These are phyloP conservation scores for Aspergillus novofumigatus DNA, from an alignment of 2,329 filamentous ascomycete species.

Conservation along the genomic window DNA sequence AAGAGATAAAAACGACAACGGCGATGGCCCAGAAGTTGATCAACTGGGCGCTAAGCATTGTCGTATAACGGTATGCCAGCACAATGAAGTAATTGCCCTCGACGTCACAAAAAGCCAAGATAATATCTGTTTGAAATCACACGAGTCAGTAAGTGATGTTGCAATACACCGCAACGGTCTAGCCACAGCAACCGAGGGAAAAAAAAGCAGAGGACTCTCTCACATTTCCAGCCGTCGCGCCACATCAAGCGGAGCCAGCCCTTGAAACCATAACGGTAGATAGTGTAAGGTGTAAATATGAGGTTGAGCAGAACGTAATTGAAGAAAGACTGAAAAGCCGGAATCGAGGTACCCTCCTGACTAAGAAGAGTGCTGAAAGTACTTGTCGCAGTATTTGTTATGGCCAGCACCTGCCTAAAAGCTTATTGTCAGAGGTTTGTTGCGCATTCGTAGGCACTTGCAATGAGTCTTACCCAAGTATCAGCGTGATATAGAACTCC, in stretches of 20 bases:
- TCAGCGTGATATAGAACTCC: constrained; percentile 82
- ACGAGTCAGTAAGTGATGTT: neutral
- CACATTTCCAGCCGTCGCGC: constrained; percentile 80
- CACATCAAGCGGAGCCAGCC: constrained; percentile 62
- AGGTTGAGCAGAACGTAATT: constrained; percentile 82
- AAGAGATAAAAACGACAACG: constrained; percentile 80
- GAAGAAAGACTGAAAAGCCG: constrained; percentile 93
- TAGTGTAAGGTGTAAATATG: constrained; percentile 74
- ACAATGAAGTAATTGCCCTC: constrained; percentile 98
- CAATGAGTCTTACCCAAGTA: constrained; percentile 57
- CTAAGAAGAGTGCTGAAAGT: constrained; percentile 79
- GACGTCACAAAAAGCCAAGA: constrained; percentile 89
- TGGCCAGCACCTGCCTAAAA: constrained; percentile 68
- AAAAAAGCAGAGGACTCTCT: constrained; percentile 5
- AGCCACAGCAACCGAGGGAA: neutral
- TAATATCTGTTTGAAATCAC: constrained; percentile 54
- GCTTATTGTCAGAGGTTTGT: constrained; percentile 9
- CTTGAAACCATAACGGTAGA: constrained; percentile 73
- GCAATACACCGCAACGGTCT: neutral
- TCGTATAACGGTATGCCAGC: constrained; percentile 87
- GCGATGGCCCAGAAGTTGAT: constrained; percentile 99
- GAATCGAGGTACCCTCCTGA: constrained; percentile 68
- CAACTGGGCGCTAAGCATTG: constrained; percentile 85
- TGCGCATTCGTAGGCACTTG: neutral
- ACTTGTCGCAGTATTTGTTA: constrained; percentile 90